Conservation (phyloP, 1,284 basidiomycete species). For the Lignosus rhinocerotis region DNA sequence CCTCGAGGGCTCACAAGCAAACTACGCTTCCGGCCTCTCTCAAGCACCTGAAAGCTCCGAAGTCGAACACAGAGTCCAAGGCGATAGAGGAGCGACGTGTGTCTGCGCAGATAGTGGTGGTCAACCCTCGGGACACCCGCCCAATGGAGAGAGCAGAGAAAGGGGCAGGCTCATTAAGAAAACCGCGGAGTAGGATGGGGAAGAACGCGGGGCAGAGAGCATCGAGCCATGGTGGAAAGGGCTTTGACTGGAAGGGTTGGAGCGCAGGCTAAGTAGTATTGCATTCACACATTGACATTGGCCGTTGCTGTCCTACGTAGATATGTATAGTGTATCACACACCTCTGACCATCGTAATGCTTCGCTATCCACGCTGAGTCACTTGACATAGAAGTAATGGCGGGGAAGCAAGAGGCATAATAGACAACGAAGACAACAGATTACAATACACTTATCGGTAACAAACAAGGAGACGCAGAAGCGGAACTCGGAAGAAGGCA, state of each 20-base stretch:
- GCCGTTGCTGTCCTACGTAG: not conserved
- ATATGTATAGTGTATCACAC: not conserved
- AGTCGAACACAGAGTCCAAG: not conserved
- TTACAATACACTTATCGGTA: slow-evolving; percentile 23
- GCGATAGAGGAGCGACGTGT: slow-evolving; percentile 3
- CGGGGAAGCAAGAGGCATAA: not conserved
- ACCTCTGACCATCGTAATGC: slow-evolving; percentile 1
- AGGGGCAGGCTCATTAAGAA: not conserved
- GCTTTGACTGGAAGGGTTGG: slow-evolving; percentile 26
- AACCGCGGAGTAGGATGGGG: slow-evolving; percentile 1
- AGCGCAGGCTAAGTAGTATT: slow-evolving; percentile 6
- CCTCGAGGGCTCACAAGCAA: slow-evolving; percentile 5
- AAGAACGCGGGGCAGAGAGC: slow-evolving; percentile 1
- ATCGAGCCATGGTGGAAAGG: not conserved
- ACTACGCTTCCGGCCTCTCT: slow-evolving; percentile 5
- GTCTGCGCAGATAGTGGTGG: slow-evolving; percentile 6
- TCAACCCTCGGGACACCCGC: not conserved
- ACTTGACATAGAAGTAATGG: not conserved
- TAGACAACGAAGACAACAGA: not conserved
- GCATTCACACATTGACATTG: not conserved
- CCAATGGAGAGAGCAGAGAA: not conserved
- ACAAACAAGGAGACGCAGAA: slow-evolving; percentile 2
- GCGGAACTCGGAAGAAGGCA: not conserved
- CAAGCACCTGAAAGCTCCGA: not conserved
- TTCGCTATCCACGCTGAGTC: not conserved